Evolutionary conservation across 768 basidiomycete species (phyloP).

Genomic region (Mycena polygramma): DNA sequence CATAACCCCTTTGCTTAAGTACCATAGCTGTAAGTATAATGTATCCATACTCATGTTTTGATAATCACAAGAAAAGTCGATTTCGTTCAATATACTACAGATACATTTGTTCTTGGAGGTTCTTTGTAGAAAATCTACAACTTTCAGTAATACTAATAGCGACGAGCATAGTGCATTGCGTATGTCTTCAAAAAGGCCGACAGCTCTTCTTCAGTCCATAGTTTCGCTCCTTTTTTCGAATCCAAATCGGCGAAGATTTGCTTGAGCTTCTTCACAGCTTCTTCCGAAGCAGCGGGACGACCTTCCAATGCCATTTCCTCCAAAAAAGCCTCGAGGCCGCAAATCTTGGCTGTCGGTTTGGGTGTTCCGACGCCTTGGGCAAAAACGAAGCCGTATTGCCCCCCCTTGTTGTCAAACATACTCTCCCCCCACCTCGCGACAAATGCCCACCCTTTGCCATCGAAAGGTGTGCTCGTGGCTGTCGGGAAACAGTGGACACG

Average conservation of each 20-base stretch:
- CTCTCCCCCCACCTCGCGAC: conserved; percentile 10
- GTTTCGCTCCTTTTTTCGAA: conserved; percentile 2
- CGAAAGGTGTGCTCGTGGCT: conserved; percentile 1
- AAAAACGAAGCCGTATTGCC: conserved; percentile 14
- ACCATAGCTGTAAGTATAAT: background rate
- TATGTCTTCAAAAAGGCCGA: background rate
- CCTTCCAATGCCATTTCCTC: conserved; percentile 42
- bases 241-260: conserved; percentile 20
- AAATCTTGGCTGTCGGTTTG: conserved; percentile 23
- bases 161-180: background rate
- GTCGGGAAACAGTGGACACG: conserved; percentile 35
- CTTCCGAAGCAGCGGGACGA: conserved; percentile 34
- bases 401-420: background rate
- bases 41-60: background rate
- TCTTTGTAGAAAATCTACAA: background rate
- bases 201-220: conserved; percentile 20
- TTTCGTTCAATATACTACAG: background rate
- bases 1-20: conserved; percentile 9
- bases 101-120: background rate
- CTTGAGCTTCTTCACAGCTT: conserved; percentile 36
- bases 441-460: conserved; percentile 40
- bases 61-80: conserved; percentile 1
- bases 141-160: background rate
- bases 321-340: conserved; percentile 39
- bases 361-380: background rate